These are phyloP conservation scores for Leccinum barrowsii DNA, from an alignment of 768 basidiomycete species.

Conservation along the genomic window DNA sequence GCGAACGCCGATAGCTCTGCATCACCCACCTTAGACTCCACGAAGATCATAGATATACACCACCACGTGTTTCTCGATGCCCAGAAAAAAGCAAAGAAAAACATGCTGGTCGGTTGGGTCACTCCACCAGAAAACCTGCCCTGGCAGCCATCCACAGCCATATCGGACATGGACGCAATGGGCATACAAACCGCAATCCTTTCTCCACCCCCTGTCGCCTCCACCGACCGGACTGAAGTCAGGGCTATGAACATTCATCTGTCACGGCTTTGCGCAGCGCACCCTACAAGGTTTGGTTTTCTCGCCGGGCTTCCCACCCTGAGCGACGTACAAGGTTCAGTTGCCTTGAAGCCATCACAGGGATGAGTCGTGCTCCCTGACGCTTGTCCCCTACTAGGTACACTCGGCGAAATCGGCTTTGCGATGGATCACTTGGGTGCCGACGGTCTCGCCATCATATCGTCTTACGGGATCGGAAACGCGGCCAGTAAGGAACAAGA, in stretches of 20 bases:
- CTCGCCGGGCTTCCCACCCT: constrained; percentile 63
- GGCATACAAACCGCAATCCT: constrained; percentile 59
- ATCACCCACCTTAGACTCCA: neutral
- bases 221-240: constrained; percentile 39
- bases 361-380: constrained; percentile 4
- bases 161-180: constrained; percentile 60
- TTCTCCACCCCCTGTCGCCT: constrained; percentile 57
- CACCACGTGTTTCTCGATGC: constrained; percentile 68
- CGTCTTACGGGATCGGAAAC: constrained; percentile 58
- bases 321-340: constrained; percentile 56
- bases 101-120: constrained; percentile 52
- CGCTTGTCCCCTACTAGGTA: constrained; percentile 38
- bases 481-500: constrained; percentile 45
- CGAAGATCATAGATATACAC: constrained; percentile 57
- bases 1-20: neutral
- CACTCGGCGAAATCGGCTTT: constrained; percentile 56
- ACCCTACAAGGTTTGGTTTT: constrained; percentile 64
- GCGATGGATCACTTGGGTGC: constrained; percentile 59
- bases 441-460: constrained; percentile 62
- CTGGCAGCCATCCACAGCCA: constrained; percentile 57
- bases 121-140: constrained; percentile 63
- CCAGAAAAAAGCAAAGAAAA: constrained; percentile 44
- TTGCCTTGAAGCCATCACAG: neutral
- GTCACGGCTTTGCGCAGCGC: constrained; percentile 42
- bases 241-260: constrained; percentile 48